These are phyloP conservation scores for Fusarium sp. DNA, from an alignment of 2,329 filamentous ascomycete species.

Conservation along the genomic window DNA sequence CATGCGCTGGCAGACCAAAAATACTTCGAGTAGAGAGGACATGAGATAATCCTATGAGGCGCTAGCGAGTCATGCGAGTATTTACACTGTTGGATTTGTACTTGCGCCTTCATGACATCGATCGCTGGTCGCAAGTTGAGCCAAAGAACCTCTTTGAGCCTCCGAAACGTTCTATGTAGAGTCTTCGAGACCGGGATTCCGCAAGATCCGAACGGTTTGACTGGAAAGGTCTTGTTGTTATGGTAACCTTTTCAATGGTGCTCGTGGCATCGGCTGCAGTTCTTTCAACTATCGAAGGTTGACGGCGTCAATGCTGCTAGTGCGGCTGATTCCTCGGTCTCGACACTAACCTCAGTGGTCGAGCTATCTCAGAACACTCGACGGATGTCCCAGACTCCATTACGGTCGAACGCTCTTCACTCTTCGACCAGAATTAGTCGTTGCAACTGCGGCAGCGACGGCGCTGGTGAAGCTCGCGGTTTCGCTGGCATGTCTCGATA, in stretches of 20 bases:
- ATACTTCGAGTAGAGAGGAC: not conserved
- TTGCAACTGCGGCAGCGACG: not conserved
- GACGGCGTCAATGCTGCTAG: not conserved
- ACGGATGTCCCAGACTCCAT: fast-evolving
- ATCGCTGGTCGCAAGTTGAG: not conserved
- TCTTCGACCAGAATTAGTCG: not conserved
- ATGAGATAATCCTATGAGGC: fast-evolving
- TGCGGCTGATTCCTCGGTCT: not conserved
- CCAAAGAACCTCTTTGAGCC: too few relatives aligned
- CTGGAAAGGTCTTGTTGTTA: fast-evolving
- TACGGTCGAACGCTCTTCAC: not conserved
- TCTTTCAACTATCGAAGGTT: fast-evolving
- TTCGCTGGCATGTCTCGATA: fast-evolving
- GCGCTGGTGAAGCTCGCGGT: fast-evolving
- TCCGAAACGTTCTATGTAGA: too few relatives aligned
- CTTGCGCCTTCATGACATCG: fast-evolving
- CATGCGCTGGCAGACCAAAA: too few relatives aligned
- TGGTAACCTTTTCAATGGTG: not conserved
- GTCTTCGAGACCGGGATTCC: too few relatives aligned
- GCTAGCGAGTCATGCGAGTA: fast-evolving
- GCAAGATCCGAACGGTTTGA: too few relatives aligned
- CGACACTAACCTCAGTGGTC: fast-evolving
- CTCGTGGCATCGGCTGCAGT: fast-evolving
- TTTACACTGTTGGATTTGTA: fast-evolving
- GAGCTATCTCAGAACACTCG: fast-evolving